Percentiles rank a stretch among this genome's conserved stretches.
Conservation (phyloP, 192 early-diverging fungal genomes). For the Coemansia reversa region DNA sequence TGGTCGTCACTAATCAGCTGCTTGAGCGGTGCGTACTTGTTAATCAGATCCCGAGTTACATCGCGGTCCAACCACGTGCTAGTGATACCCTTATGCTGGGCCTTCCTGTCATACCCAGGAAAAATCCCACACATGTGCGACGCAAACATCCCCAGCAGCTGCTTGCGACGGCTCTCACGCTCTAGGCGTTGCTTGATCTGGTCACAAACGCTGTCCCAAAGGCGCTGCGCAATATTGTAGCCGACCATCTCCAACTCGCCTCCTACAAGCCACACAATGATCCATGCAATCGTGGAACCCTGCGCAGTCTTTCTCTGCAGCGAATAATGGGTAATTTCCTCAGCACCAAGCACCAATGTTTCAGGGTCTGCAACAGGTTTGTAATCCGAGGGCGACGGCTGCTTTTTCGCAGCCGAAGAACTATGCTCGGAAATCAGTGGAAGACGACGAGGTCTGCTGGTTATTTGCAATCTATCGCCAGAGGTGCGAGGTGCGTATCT, state of each 20-base stretch:
- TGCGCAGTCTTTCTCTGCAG: conserved; percentile 8
- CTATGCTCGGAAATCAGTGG: conserved; percentile 17
- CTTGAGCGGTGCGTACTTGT: conserved; percentile 51
- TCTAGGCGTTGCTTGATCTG: conserved; percentile 52
- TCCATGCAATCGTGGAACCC: conserved; percentile 37
- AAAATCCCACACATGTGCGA: conserved; percentile 54
- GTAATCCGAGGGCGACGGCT: conserved; percentile 45
- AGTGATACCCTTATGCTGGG: conserved; percentile 39
- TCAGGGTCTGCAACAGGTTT: conserved; percentile 52
- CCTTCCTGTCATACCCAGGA: conserved; percentile 49
- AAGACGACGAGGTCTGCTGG: conserved; percentile 12
- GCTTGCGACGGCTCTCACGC: conserved; percentile 54
- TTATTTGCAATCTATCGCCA: conserved; percentile 4
- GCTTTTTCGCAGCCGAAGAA: conserved; percentile 12
- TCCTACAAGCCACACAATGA: conserved; percentile 51
- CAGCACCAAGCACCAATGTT: conserved; percentile 21
- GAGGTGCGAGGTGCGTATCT: conserved; percentile 9
- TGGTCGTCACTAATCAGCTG: conserved; percentile 47
- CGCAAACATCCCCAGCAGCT: conserved; percentile 51
- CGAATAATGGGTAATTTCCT: conserved; percentile 41
- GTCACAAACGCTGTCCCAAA: conserved; percentile 47
- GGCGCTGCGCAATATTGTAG: conserved; percentile 47
- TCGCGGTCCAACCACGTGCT: conserved; percentile 54
- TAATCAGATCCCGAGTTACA: conserved; percentile 51
- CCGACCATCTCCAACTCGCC: conserved; percentile 57